Evolutionary conservation across 1,284 basidiomycete species (phyloP).

Genomic region (Exobasidium cylindrosporum): DNA sequence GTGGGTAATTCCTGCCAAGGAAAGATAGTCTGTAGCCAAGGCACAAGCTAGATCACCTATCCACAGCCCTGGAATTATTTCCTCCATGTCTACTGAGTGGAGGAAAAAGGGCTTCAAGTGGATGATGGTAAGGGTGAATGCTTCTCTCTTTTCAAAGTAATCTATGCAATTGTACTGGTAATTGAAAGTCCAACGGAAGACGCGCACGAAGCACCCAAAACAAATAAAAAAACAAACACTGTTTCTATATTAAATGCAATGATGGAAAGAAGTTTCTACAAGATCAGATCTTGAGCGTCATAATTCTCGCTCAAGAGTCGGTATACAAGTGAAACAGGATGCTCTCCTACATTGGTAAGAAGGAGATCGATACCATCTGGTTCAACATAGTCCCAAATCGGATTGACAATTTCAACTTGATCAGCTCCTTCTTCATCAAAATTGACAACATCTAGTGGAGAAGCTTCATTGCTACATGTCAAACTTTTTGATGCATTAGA

Average conservation of each 20-base stretch:
- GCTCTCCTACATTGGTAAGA: slow-evolving; percentile 75
- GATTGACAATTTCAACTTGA: slow-evolving; percentile 86
- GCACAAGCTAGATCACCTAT: slow-evolving; percentile 42
- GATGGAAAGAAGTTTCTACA: too few relatives aligned
- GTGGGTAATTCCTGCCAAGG: slow-evolving; percentile 35
- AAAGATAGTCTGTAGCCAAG: slow-evolving; percentile 37
- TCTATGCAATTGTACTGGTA: too few relatives aligned
- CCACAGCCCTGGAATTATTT: slow-evolving; percentile 46
- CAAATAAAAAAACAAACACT: too few relatives aligned
- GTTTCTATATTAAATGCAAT: too few relatives aligned
- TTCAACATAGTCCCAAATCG: slow-evolving; percentile 89
- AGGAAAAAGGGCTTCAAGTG: not conserved
- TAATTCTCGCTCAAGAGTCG: slow-evolving; percentile 38
- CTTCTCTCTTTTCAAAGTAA: too few relatives aligned
- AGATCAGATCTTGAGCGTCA: slow-evolving; percentile 1
- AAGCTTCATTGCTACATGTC: not conserved
- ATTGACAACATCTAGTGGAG: slow-evolving; percentile 5
- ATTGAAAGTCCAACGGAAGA: too few relatives aligned
- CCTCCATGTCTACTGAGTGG: slow-evolving; percentile 31
- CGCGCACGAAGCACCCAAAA: too few relatives aligned
- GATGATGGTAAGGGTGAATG: not conserved
- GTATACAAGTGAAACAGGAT: slow-evolving; percentile 54
- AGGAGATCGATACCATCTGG: slow-evolving; percentile 89
- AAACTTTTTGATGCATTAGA: not conserved
- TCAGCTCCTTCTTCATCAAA: slow-evolving; percentile 58